phyloP scores from a whole-genome alignment of 768 basidiomycete genomes.

The Suillus subaureus region DNA sequence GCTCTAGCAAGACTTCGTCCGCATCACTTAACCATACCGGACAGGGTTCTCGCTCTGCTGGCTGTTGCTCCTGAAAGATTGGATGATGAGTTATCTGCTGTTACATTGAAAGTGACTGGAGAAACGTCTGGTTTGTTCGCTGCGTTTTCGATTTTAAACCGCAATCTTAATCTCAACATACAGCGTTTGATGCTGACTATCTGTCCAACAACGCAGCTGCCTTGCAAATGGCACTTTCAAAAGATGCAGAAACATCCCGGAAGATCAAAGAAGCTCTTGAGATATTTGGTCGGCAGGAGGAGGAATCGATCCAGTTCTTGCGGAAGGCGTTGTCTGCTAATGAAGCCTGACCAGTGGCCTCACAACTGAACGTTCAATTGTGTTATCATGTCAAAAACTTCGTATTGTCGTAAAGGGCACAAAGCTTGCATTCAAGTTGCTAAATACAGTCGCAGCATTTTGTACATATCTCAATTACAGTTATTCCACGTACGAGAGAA shows the following conservation, averaged over 20 bases:
- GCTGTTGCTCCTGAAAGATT: background rate
- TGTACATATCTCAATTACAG: background rate
- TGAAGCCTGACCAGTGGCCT: constrained; percentile 1
- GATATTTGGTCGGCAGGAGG: constrained; percentile 47
- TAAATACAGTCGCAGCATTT: background rate
- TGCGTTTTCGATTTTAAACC: background rate
- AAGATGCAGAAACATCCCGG: constrained; percentile 41
- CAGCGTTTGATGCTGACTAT: constrained; percentile 31
- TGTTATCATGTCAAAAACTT: background rate
- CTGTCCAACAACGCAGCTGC: constrained; percentile 36
- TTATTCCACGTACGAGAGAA: background rate
- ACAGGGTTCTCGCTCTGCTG: constrained; percentile 32
- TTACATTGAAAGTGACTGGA: background rate
- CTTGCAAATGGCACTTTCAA: constrained; percentile 38
- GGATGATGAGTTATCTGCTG: constrained; percentile 12
- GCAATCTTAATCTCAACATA: no score
- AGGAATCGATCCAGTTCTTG: constrained; percentile 38
- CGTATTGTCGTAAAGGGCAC: background rate
- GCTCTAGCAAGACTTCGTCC: constrained; percentile 43
- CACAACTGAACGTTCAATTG: background rate
- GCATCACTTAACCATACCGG: constrained; percentile 47
- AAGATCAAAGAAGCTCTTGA: constrained; percentile 48
- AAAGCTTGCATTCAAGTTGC: background rate
- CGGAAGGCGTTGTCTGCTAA: constrained; percentile 8
- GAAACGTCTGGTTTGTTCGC: background rate